A percentile compares a stretch with the other conserved stretches of the same genome.
Evolutionary conservation across 164 flowering plant species (phyloP).

Genomic region (Vitis amurensis): DNA sequence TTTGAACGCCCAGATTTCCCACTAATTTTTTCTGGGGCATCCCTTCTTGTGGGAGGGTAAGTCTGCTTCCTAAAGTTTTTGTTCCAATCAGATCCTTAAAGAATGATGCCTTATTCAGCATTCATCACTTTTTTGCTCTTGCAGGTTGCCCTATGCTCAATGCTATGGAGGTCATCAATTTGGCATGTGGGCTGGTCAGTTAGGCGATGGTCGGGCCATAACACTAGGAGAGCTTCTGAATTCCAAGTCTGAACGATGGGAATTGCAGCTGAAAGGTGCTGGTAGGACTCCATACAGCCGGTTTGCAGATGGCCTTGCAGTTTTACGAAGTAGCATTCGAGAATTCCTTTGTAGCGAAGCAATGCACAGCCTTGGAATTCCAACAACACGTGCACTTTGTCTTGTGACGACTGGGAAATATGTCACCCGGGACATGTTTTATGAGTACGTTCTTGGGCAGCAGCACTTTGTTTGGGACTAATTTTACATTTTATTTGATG

Average conservation of each 20-base stretch:
- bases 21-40: constrained; percentile 75
- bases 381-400: constrained; percentile 96
- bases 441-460: constrained; percentile 66
- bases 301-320: constrained; percentile 99
- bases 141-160: constrained; percentile 89
- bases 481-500: not conserved
- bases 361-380: constrained; percentile 89
- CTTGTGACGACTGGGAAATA: constrained; percentile 90
- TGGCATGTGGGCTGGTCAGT: constrained; percentile 99
- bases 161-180: constrained; percentile 99
- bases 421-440: constrained; percentile 96
- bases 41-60: constrained; percentile 77
- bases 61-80: constrained; percentile 26
- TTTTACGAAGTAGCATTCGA: constrained; percentile 92
- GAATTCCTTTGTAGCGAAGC: constrained; percentile 99
- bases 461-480: not conserved
- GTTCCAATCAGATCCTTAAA: not conserved
- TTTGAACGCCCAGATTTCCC: constrained; percentile 91
- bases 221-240: constrained; percentile 89
- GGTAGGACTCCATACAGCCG: constrained; percentile 99
- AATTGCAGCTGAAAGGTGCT: constrained; percentile 96
- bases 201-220: constrained; percentile 98
- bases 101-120: not conserved
- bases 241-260: constrained; percentile 87
- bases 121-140: not conserved